Conservation (phyloP, 2,329 filamentous ascomycete species). For the Pezicula carpinea region DNA sequence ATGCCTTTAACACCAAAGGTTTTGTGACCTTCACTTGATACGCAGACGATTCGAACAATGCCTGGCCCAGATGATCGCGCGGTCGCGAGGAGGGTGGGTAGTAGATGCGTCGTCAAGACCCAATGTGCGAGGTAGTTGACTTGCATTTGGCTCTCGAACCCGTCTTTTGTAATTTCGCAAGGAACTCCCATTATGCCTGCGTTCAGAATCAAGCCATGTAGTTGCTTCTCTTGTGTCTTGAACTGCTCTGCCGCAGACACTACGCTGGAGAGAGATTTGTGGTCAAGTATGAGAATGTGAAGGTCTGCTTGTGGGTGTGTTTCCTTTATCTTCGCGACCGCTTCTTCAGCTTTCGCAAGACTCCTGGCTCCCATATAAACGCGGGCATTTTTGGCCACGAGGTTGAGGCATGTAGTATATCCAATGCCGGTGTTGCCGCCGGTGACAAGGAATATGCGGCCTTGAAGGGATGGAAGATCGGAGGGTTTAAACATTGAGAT, state of each 20-base stretch:
- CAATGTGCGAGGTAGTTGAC: conserved; percentile 32
- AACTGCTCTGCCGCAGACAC: conserved; percentile 26
- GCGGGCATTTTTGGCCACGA: conserved; percentile 43
- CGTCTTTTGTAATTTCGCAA: conserved; percentile 26
- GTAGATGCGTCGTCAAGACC: conserved; percentile 12
- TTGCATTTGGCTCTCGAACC: conserved; percentile 31
- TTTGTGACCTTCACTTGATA: conserved; percentile 14
- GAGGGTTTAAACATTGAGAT: conserved; percentile 7
- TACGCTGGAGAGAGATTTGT: conserved; percentile 22
- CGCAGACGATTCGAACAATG: conserved; percentile 9
- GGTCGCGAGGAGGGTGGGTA: conserved; percentile 10
- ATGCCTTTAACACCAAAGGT: conserved; percentile 9
- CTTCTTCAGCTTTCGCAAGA: conserved; percentile 28
- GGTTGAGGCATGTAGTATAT: conserved; percentile 39
- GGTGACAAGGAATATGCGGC: conserved; percentile 40
- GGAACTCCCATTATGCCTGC: conserved; percentile 39
- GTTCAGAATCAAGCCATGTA: conserved; percentile 41
- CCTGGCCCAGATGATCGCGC: conserved; percentile 8
- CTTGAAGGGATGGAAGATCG: conserved; percentile 33
- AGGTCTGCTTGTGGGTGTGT: conserved; percentile 44
- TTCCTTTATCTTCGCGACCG: conserved; percentile 30
- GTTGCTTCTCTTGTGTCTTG: conserved; percentile 22
- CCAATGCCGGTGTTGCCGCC: conserved; percentile 32
- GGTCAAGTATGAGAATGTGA: conserved; percentile 16
- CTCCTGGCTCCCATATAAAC: conserved; percentile 46